Percentiles rank a stretch among this genome's conserved stretches.
These are phyloP conservation scores for Ulmus americana DNA, from an alignment of 331 rosid species.

Conservation along the genomic window DNA sequence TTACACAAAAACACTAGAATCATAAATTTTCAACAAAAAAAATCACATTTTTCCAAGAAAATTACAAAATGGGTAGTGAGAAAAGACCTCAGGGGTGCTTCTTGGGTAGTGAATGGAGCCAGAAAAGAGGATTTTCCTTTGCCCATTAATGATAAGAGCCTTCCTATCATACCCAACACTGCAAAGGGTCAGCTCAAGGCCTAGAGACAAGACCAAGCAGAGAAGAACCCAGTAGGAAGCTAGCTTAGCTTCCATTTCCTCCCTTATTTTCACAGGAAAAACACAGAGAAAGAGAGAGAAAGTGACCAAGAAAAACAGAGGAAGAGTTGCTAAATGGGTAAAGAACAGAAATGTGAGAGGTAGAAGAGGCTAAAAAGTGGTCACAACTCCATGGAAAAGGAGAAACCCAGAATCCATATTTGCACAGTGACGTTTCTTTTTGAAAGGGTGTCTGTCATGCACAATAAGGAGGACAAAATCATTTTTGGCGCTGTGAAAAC, in stretches of 20 bases:
- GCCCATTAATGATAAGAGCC: constrained; percentile 35
- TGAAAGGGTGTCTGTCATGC: constrained; percentile 6
- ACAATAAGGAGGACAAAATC: constrained; percentile 5
- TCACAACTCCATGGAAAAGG: neutral
- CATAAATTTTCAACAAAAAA: neutral
- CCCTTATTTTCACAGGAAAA: neutral
- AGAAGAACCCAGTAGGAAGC: constrained; percentile 21
- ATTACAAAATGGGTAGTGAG: neutral
- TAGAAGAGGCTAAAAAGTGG: neutral
- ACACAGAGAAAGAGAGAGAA: neutral
- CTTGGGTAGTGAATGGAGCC: constrained; percentile 47
- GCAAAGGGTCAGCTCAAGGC: constrained; percentile 19
- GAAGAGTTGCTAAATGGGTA: neutral
- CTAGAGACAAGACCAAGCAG: constrained; percentile 9
- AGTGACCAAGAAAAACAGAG: neutral
- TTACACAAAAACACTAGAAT: neutral
- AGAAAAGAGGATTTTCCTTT: constrained; percentile 32
- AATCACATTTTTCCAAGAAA: constrained; percentile 4
- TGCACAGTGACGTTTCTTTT: constrained; percentile 13
- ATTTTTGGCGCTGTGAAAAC: too few relatives aligned
- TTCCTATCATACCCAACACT: constrained; percentile 30
- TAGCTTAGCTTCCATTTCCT: constrained; percentile 21
- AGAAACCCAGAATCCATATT: neutral
- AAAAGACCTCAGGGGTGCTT: constrained; percentile 35
- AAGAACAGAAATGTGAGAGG: neutral